Evolutionary conservation across 805 yeast genomes (phyloP).

Genomic region (Saccharomyces paradoxus): DNA sequence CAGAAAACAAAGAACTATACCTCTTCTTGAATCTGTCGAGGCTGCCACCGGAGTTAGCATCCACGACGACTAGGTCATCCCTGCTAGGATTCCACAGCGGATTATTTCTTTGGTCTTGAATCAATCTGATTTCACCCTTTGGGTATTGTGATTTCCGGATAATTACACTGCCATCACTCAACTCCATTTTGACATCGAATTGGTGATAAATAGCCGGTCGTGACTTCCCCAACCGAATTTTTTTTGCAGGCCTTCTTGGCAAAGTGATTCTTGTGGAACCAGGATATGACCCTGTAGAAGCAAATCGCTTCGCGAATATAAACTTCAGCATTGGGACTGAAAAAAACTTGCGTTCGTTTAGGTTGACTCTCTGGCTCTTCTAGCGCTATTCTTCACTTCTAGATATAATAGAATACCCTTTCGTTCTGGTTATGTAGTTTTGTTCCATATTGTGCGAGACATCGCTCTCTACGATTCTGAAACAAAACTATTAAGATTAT

Average conservation of each 20-base stretch:
- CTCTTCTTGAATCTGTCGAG: slow-evolving; percentile 65
- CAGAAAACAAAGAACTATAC: slow-evolving; percentile 43
- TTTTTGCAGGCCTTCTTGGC: slow-evolving; percentile 54
- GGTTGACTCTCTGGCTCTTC: not conserved
- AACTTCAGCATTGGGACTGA: not conserved
- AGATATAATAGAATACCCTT: not conserved
- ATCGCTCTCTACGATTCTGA: not conserved
- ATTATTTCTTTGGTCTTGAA: slow-evolving; percentile 81
- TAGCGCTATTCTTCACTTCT: not conserved
- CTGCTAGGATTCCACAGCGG: slow-evolving; percentile 85
- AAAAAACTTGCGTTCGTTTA: not conserved
- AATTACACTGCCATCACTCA: slow-evolving; percentile 89
- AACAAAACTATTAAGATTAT: not conserved
- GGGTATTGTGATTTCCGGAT: slow-evolving; percentile 81
- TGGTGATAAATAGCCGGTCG: slow-evolving; percentile 90
- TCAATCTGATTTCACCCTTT: slow-evolving; percentile 72
- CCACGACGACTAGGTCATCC: slow-evolving; percentile 63
- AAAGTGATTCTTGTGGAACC: slow-evolving; percentile 21
- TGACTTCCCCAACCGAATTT: slow-evolving; percentile 71
- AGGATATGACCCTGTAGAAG: slow-evolving; percentile 20
- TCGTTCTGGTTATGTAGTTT: not conserved
- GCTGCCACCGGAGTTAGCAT: slow-evolving; percentile 79
- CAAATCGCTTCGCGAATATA: slow-evolving; percentile 5
- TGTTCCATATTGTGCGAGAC: not conserved
- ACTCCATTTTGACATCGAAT: slow-evolving; percentile 81